Base-by-base conservation (phyloP, 441 rosid species). In the Mallotus repandus region DNA sequence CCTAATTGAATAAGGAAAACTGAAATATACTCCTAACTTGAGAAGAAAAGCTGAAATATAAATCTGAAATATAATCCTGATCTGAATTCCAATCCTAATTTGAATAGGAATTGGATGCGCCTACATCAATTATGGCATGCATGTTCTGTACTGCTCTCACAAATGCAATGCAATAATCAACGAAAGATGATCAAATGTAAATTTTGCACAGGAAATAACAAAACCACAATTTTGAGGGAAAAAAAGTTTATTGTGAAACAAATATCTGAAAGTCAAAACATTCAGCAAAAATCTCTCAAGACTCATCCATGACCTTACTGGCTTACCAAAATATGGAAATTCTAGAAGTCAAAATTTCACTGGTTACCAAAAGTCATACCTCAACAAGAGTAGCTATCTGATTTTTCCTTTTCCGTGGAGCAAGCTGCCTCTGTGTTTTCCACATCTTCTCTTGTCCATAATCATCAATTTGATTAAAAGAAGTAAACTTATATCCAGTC, bases 371-470 rank as follows among this genome's bases (percentile, higher is more conserved):
- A 58, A 8, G 21, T 11, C 68, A 66, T 89, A 96, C 99, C 99
- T 96, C 99, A 77, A 96, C 99, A 84, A 90, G 97, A 48, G 91
- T 65, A 73, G 98, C 87, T 73, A 93, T 90, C 85, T 92, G 96
- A 78, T 93, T 93, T 85, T 96, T 96, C 84, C 95, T 89, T 86
- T 90, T 96, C 77, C 97, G 86, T 9, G 97, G 96, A 59, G 86
- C 85, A 65, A 93, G 85, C 84, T 96, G 98, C 81, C 77, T 92
- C 76, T 96, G 97, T n/a, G 91, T 96, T 83, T 96, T 96, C 99
- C 99, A 96, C 83, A 89, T 70, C 78, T 93, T 96, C 69, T 93
- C 99, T 88, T 96, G 98, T 66, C 99, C 99, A 84, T 93, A 96
- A 73, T 96, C 99, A 87, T 96, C 99, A 80, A 96, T 81, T 90